A percentile compares a stretch with the other conserved stretches of the same genome.
These are phyloP conservation scores for Arthrobotrys entomopaga DNA, from an alignment of 2,329 filamentous ascomycete species.

Conservation along the genomic window DNA sequence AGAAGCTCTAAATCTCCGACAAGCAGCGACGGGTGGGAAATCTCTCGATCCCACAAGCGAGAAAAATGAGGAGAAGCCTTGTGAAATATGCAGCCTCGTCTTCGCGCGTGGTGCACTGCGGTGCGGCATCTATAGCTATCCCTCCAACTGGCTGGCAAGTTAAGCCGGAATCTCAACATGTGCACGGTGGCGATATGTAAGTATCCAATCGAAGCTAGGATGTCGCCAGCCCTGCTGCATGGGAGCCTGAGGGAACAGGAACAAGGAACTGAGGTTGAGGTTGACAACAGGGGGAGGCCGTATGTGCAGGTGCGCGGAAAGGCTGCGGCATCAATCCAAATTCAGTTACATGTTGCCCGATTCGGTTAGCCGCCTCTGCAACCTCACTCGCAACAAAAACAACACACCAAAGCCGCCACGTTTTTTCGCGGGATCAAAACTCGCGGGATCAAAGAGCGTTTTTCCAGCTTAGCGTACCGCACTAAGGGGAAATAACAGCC, in stretches of 20 bases:
- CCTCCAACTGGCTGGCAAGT: neutral
- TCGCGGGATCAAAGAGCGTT: slow-evolving; percentile 43
- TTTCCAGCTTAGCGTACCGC: slow-evolving; percentile 43
- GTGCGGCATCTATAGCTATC: slow-evolving; percentile 10
- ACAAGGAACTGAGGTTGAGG: slow-evolving; percentile 19
- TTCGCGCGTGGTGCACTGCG: neutral
- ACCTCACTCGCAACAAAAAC: slow-evolving; percentile 55
- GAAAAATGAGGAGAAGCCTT: slow-evolving; percentile 5
- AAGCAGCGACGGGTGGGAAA: slow-evolving; percentile 6
- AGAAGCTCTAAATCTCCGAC: slow-evolving; percentile 47
- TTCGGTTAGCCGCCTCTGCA: slow-evolving; percentile 18
- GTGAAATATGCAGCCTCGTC: neutral
- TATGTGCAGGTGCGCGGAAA: slow-evolving; percentile 9
- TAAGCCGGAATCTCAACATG: neutral
- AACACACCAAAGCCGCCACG: slow-evolving; percentile 49
- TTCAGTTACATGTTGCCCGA: slow-evolving; percentile 27
- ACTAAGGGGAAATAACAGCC: slow-evolving; percentile 25
- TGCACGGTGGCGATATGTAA: neutral
- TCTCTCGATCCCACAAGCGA: slow-evolving; percentile 39
- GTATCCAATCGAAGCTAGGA: slow-evolving; percentile 2
- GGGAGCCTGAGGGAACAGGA: too few species aligned
- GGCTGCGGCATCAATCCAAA: slow-evolving; percentile 34
- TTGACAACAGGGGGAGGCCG: slow-evolving; percentile 29
- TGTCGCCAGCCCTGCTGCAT: slow-evolving; percentile 17
- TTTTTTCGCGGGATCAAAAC: slow-evolving; percentile 54